Evolutionary conservation across 495 filamentous ascomycete genomes (phyloP).

Genomic region (Neurospora tetrasperma): DNA sequence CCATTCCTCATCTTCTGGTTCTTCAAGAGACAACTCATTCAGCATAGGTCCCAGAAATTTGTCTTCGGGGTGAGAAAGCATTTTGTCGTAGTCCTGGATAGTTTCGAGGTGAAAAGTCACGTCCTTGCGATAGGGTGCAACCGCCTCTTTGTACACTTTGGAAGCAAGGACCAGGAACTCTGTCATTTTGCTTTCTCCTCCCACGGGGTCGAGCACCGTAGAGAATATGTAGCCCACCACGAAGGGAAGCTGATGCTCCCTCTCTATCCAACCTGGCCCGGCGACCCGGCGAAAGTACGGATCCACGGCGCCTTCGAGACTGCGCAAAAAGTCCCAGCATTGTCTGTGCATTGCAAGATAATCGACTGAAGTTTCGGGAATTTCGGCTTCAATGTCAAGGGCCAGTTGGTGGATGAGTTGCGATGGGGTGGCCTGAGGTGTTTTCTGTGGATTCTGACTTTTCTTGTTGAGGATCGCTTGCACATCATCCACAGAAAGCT

Average conservation of each 20-base stretch:
- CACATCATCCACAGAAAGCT: background rate
- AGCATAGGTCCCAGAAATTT: background rate
- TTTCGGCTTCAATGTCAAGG: background rate
- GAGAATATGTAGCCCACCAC: constrained; percentile 2
- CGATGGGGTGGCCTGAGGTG: background rate
- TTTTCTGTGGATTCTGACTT: background rate
- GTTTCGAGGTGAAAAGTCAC: background rate
- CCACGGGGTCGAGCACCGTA: background rate
- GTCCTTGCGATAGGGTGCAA: background rate
- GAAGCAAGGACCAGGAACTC: background rate
- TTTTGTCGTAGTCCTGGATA: background rate
- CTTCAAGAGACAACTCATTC: background rate
- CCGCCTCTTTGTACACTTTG: background rate
- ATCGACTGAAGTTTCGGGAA: background rate
- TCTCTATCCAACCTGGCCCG: background rate
- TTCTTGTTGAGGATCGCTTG: background rate
- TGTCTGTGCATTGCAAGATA: background rate
- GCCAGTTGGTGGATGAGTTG: constrained; percentile 1
- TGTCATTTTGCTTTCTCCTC: background rate
- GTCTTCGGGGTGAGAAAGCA: background rate
- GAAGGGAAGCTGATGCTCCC: constrained; percentile 2
- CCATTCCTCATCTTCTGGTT: background rate
- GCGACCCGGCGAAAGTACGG: background rate
- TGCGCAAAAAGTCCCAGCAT: background rate
- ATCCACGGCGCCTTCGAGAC: background rate